These are phyloP conservation scores for Globisporangium cylindrosporum DNA, from an alignment of 352 stramenopile species.

Conservation along the genomic window DNA sequence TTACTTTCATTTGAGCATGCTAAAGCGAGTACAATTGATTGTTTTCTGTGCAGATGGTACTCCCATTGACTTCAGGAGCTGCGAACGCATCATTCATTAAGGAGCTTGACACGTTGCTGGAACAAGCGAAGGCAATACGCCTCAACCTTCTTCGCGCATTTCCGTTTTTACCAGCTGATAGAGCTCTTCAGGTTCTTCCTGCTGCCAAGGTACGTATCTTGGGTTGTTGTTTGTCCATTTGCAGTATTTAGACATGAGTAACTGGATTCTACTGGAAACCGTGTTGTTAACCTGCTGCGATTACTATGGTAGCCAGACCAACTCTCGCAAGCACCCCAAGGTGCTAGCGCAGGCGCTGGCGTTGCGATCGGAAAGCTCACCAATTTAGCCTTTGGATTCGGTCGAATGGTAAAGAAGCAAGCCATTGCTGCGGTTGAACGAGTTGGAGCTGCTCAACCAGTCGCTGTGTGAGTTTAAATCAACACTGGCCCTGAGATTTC, in stretches of 20 bases:
- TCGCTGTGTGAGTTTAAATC: slow-evolving; percentile 38
- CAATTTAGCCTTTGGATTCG: slow-evolving; percentile 78
- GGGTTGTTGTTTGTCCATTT: not conserved
- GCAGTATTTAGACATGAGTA: not conserved
- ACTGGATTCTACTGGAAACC: not conserved
- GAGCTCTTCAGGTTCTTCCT: slow-evolving; percentile 1
- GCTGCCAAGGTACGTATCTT: slow-evolving; percentile 5
- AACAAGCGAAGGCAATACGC: slow-evolving; percentile 41
- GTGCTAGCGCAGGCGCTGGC: slow-evolving; percentile 21
- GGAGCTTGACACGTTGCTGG: slow-evolving; percentile 56
- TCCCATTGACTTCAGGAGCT: slow-evolving; percentile 46
- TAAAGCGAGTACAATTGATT: not conserved
- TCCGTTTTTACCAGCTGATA: slow-evolving; percentile 45
- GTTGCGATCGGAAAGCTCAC: slow-evolving; percentile 68
- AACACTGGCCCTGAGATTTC: not conserved
- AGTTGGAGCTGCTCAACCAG: slow-evolving; percentile 52
- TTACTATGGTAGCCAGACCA: not conserved
- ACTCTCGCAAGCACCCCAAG: not conserved
- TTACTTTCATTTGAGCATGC: not conserved
- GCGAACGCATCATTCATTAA: slow-evolving; percentile 48
- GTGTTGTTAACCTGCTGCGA: not conserved
- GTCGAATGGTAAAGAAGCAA: slow-evolving; percentile 84
- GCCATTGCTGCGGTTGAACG: slow-evolving; percentile 78
- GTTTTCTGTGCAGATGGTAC: slow-evolving; percentile 36
- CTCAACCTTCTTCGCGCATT: slow-evolving; percentile 56